phyloP scores from a whole-genome alignment of 495 filamentous ascomycete species.

The Aspergillus nidulans region DNA sequence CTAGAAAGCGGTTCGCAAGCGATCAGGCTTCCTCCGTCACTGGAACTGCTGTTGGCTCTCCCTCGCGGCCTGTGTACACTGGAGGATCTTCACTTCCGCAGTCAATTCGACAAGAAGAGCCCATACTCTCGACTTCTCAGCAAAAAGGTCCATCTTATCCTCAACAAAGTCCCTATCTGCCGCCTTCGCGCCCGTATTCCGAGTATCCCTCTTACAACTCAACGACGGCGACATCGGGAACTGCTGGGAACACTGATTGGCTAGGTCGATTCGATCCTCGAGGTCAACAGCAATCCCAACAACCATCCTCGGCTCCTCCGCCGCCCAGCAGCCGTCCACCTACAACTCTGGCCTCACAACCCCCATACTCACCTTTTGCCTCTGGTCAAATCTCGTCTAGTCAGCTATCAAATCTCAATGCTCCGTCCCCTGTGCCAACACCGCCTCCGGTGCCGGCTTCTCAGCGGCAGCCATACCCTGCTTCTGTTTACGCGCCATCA shows the following conservation, averaged over 20 bases:
- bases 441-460: conserved; percentile 33
- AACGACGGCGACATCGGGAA: conserved; percentile 20
- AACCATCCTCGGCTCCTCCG: conserved; percentile 21
- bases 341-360: conserved; percentile 23
- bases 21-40: conserved; percentile 28
- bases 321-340: conserved; percentile 23
- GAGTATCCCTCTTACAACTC: conserved; percentile 35
- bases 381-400: conserved; percentile 25
- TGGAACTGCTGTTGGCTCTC: conserved; percentile 19
- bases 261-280: conserved; percentile 45
- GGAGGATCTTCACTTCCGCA: conserved; percentile 16
- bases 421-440: conserved; percentile 38
- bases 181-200: conserved; percentile 29
- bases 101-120: conserved; percentile 27
- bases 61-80: conserved; percentile 24
- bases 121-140: conserved; percentile 8
- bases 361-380: conserved; percentile 29
- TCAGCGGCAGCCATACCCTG: conserved; percentile 34
- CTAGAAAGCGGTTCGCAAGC: conserved; percentile 46
- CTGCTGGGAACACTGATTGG: conserved; percentile 40
- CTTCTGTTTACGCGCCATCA: conserved; percentile 27
- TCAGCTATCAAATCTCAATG: conserved; percentile 25
- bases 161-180: conserved; percentile 28
- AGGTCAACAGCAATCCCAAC: conserved; percentile 30
- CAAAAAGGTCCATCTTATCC: conserved; percentile 24